A percentile compares a stretch with the other conserved stretches of the same genome.
Conservation (phyloP, 2,329 filamentous ascomycete species). For the Colletotrichum cuscutae region DNA sequence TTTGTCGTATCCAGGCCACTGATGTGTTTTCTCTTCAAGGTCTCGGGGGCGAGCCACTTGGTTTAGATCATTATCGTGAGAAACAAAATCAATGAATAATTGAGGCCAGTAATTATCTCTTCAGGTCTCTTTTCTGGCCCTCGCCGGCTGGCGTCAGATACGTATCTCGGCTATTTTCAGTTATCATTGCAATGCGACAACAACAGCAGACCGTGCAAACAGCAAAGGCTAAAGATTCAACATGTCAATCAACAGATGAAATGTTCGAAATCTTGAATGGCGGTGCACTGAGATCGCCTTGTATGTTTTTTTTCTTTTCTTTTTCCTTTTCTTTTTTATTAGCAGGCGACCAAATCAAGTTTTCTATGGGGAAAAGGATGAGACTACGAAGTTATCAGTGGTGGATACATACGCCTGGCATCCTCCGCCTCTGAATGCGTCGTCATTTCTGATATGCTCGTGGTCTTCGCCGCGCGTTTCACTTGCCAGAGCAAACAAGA, state of each 20-base stretch:
- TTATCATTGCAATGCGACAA: background rate
- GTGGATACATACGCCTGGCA: background rate
- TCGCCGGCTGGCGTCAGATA: background rate
- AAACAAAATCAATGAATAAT: background rate
- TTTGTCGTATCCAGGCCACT: no score
- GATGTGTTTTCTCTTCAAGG: no score
- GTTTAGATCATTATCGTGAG: background rate
- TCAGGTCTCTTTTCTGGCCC: background rate
- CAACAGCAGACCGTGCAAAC: background rate
- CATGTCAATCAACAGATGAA: background rate
- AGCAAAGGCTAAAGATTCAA: background rate
- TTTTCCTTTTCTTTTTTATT: background rate
- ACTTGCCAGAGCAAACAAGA: background rate
- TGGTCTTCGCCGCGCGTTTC: background rate
- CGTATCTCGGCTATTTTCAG: background rate
- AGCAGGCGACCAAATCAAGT: background rate
- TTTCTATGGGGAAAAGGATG: background rate
- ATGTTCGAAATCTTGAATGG: background rate
- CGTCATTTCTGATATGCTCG: background rate
- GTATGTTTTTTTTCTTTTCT: background rate
- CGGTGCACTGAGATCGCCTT: background rate
- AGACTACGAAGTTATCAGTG: background rate
- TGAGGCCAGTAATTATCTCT: background rate
- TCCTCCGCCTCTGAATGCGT: background rate
- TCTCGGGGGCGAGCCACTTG: background rate